Conservation (phyloP, 805 yeast genomes). For the Cyberlindnera misumaiensis region DNA sequence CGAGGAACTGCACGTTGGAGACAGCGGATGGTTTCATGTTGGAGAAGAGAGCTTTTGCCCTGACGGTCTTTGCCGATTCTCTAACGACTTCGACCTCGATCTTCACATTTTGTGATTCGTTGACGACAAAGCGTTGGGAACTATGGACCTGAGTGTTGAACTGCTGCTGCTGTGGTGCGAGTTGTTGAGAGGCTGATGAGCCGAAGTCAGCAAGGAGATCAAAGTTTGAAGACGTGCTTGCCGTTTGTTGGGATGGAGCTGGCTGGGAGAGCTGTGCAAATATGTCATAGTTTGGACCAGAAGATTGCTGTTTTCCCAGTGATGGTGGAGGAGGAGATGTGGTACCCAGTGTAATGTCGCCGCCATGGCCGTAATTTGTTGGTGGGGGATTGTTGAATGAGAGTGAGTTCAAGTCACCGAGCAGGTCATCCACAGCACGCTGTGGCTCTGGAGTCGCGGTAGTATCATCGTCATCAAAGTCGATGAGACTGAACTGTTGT, state of each 20-base stretch:
- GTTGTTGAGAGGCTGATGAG: constrained; percentile 6
- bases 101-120: constrained; percentile 40
- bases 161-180: constrained; percentile 4
- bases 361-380: constrained; percentile 42
- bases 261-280: constrained; percentile 16
- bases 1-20: constrained; percentile 46
- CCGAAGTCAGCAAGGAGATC: constrained; percentile 19
- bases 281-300: constrained; percentile 22
- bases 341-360: constrained; percentile 37
- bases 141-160: constrained; percentile 3
- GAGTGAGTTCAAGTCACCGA: constrained; percentile 63
- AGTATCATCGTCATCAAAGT: constrained; percentile 50
- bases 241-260: constrained; percentile 10
- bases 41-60: constrained; percentile 44
- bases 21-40: constrained; percentile 41
- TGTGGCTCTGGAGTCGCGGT: constrained; percentile 24
- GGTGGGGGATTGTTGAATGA: constrained; percentile 28
- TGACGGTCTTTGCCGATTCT: constrained; percentile 30
- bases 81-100: constrained; percentile 39
- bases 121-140: constrained; percentile 26
- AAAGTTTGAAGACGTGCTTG: constrained; percentile 8
- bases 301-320: constrained; percentile 13
- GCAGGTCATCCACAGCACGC: constrained; percentile 49
- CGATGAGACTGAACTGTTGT: constrained; percentile 53
- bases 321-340: constrained; percentile 24